These are phyloP conservation scores for Fusarium continuum DNA, from an alignment of 2,329 filamentous ascomycete genomes.

Conservation along the genomic window DNA sequence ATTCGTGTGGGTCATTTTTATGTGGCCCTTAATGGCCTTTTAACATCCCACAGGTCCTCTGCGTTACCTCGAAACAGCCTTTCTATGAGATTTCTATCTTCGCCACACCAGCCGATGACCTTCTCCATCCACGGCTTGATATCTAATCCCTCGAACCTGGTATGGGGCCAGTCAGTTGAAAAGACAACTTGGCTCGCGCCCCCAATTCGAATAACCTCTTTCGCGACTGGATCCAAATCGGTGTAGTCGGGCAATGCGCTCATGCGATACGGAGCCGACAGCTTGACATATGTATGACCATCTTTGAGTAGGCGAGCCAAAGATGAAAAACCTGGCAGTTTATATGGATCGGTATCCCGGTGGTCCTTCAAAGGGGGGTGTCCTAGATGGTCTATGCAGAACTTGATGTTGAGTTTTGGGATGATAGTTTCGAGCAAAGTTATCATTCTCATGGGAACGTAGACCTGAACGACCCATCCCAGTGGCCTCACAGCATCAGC, in stretches of 20 bases:
- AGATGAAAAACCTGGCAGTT: slow-evolving; percentile 47
- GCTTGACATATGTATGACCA: slow-evolving; percentile 64
- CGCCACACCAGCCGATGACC: slow-evolving; percentile 62
- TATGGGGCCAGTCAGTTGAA: slow-evolving; percentile 72
- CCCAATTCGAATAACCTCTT: slow-evolving; percentile 57
- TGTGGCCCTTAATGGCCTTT: neutral
- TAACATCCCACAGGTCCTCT: slow-evolving; percentile 56
- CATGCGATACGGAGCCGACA: slow-evolving; percentile 67
- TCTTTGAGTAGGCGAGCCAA: slow-evolving; percentile 56
- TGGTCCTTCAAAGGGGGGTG: slow-evolving; percentile 52
- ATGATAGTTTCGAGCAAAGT: slow-evolving; percentile 59
- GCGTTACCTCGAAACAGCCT: slow-evolving; percentile 66
- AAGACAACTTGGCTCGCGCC: slow-evolving; percentile 59
- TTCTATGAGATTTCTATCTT: slow-evolving; percentile 54
- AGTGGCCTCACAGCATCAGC: slow-evolving; percentile 60
- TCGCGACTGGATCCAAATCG: slow-evolving; percentile 58
- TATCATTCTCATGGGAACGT: slow-evolving; percentile 62
- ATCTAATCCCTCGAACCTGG: slow-evolving; percentile 66
- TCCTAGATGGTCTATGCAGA: slow-evolving; percentile 70
- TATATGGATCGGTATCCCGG: slow-evolving; percentile 38
- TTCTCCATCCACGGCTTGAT: slow-evolving; percentile 57
- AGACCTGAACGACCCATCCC: slow-evolving; percentile 67
- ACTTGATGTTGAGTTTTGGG: slow-evolving; percentile 57
- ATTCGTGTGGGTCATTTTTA: neutral
- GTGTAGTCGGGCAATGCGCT: slow-evolving; percentile 54